Evolutionary conservation across 805 yeast species (phyloP).

Genomic region (Wickerhamomyces sydowiorum): DNA sequence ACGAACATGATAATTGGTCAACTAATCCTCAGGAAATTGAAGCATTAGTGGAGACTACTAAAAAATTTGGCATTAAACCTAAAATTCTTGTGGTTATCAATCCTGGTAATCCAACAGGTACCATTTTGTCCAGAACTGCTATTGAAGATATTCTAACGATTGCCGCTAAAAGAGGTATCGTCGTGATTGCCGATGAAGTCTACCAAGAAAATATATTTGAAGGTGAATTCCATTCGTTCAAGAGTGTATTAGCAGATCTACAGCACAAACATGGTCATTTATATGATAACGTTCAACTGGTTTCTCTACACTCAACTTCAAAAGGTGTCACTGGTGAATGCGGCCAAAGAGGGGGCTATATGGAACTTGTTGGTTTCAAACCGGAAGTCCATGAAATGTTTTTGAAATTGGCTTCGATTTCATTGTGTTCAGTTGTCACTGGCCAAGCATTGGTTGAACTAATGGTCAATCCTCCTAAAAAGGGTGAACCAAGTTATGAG

Average conservation of each 20-base stretch:
- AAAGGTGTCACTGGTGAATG: conserved; percentile 98
- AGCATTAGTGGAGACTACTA: conserved; percentile 41
- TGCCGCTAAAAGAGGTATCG: conserved; percentile 81
- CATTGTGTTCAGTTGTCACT: conserved; percentile 88
- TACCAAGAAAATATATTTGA: conserved; percentile 89
- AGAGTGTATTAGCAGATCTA: conserved; percentile 66
- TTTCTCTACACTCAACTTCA: conserved; percentile 94
- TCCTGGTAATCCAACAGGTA: conserved; percentile 99
- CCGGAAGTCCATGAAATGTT: conserved; percentile 64
- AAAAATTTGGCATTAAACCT: conserved; percentile 50
- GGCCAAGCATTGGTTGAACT: conserved; percentile 93
- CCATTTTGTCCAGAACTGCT: conserved; percentile 59
- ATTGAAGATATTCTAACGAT: conserved; percentile 68
- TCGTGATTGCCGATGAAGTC: conserved; percentile 94
- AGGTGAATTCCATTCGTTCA: conserved; percentile 80
- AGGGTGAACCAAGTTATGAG: conserved; percentile 72
- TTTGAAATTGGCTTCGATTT: conserved; percentile 82
- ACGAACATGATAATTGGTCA: conserved; percentile 82
- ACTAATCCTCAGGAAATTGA: conserved; percentile 65
- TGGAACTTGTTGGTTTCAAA: conserved; percentile 84
- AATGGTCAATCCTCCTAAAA: conserved; percentile 86
- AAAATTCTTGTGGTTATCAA: conserved; percentile 87
- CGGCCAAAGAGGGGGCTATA: conserved; percentile 99
- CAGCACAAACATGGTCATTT: conserved; percentile 46
- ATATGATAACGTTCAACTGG: conserved; percentile 75